phyloP scores from a whole-genome alignment of 345 rosid genomes.

The Citrus hindsii region DNA sequence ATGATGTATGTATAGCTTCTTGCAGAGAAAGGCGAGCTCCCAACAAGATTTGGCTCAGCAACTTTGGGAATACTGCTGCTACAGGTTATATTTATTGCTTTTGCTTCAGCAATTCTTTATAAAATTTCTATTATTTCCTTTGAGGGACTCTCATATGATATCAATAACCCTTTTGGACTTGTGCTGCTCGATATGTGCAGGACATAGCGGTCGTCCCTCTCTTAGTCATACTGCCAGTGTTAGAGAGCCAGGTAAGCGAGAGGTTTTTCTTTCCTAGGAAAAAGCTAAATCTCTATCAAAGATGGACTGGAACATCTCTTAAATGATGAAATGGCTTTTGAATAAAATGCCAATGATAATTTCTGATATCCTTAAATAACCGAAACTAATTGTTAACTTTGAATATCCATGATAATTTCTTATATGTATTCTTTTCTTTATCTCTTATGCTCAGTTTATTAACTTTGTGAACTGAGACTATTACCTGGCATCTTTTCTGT shows the following conservation, averaged over 20 bases:
- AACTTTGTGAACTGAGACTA: neutral
- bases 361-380: neutral
- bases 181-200: conserved; percentile 44
- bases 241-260: conserved; percentile 79
- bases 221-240: conserved; percentile 86
- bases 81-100: conserved; percentile 53
- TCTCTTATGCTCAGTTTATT: neutral
- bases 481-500: neutral
- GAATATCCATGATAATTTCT: neutral
- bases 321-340: neutral
- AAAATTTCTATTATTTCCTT: conserved; percentile 11
- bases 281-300: neutral
- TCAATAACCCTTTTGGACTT: conserved; percentile 17
- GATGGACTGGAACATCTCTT: neutral
- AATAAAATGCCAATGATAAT: neutral
- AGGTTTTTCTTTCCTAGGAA: neutral
- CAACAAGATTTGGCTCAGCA: conserved; percentile 97
- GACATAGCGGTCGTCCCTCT: conserved; percentile 96
- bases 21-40: conserved; percentile 98
- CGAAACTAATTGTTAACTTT: neutral
- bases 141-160: conserved; percentile 6
- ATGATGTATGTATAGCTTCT: conserved; percentile 67
- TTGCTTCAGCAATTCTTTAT: neutral
- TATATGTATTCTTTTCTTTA: neutral
- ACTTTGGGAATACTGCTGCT: conserved; percentile 94